Conservation (phyloP, 1,139 yeast species). For the Kodamaea sp. region DNA sequence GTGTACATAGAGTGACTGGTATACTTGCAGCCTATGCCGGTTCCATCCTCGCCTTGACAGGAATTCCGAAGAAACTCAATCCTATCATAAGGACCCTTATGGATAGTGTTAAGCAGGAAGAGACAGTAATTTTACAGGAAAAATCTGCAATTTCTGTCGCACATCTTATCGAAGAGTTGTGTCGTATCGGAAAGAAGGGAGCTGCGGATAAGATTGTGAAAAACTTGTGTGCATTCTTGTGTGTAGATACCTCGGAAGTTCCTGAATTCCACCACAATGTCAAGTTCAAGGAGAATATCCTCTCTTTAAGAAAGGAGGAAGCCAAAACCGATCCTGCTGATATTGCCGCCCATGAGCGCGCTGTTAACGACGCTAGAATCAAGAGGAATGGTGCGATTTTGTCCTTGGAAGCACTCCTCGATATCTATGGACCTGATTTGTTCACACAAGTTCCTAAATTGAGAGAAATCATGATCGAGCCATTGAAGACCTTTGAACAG, state of each 20-base stretch:
- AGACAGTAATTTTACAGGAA: constrained; percentile 61
- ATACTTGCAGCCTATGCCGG: constrained; percentile 78
- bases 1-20: constrained; percentile 56
- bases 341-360: constrained; percentile 60
- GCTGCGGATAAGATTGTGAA: constrained; percentile 89
- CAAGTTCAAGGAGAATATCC: constrained; percentile 53
- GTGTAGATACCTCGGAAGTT: constrained; percentile 95
- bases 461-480: constrained; percentile 64
- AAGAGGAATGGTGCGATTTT: constrained; percentile 83
- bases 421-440: constrained; percentile 51
- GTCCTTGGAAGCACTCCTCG: constrained; percentile 61
- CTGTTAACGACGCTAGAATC: constrained; percentile 70
- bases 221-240: constrained; percentile 87
- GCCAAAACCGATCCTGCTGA: constrained; percentile 69
- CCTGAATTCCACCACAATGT: constrained; percentile 85
- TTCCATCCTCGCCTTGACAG: constrained; percentile 60
- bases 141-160: constrained; percentile 75
- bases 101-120: constrained; percentile 89
- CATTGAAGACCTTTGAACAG: constrained; percentile 43
- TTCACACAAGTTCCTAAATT: constrained; percentile 71
- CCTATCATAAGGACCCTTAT: constrained; percentile 87
- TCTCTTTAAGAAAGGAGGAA: constrained; percentile 82
- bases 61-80: constrained; percentile 81
- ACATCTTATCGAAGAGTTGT: constrained; percentile 58
- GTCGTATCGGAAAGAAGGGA: constrained; percentile 56